phyloP scores from a whole-genome alignment of 2,329 filamentous ascomycete genomes.

The Byssoonygena ceratinophila region DNA sequence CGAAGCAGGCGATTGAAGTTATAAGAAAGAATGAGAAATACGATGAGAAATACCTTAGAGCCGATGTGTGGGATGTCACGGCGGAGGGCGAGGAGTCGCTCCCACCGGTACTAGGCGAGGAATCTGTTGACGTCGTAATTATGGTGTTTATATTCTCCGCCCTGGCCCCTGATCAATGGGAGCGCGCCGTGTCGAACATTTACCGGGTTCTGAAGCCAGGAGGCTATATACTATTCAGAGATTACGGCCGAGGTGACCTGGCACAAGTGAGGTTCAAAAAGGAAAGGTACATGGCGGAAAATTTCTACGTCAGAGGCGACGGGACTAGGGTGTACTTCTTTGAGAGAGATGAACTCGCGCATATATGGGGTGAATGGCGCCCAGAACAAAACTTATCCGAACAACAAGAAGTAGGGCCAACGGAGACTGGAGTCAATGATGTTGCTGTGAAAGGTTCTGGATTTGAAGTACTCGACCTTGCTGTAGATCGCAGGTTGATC shows the following conservation, averaged over 20 bases:
- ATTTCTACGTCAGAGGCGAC: conserved; percentile 93
- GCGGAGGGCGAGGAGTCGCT: conserved; percentile 46
- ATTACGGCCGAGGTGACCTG: conserved; percentile 90
- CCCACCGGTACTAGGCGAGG: conserved; percentile 64
- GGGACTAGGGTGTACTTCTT: conserved; percentile 98
- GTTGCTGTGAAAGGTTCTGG: conserved; percentile 20
- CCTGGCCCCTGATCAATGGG: conserved; percentile 74
- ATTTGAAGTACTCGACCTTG: conserved; percentile 69
- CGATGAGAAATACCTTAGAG: conserved; percentile 59
- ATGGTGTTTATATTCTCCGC: conserved; percentile 98
- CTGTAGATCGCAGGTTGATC: conserved; percentile 74
- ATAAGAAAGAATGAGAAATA: conserved; percentile 75
- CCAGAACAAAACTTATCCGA: conserved; percentile 27
- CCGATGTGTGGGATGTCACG: conserved; percentile 90
- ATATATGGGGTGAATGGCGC: conserved; percentile 59
- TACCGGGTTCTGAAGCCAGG: conserved; percentile 76
- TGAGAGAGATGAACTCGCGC: conserved; percentile 66
- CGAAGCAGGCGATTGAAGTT: conserved; percentile 84
- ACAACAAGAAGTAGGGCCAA: conserved; percentile 15
- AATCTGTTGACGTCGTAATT: conserved; percentile 80
- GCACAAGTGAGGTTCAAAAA: conserved; percentile 97
- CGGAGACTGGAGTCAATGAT: conserved; percentile 14
- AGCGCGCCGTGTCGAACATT: conserved; percentile 68
- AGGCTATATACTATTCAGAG: conserved; percentile 86
- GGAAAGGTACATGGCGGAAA: conserved; percentile 84